Conservation (phyloP, 2,329 filamentous ascomycete species). For the Hymenoscyphus repandus region DNA sequence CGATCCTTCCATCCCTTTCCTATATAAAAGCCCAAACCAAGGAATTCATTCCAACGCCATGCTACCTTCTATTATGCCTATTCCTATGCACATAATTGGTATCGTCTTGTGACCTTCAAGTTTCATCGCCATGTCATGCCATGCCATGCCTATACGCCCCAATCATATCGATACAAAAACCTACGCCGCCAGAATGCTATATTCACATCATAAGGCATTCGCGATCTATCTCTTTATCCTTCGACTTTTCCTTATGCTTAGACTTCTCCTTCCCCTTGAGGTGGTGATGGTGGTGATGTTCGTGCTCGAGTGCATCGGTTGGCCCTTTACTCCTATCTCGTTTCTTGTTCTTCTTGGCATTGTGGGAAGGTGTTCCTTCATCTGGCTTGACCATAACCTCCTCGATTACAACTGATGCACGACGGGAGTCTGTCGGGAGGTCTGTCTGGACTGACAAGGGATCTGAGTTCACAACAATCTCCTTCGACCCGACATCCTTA, state of each 20-base stretch:
- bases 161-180: too few relatives aligned
- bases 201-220: constrained; percentile 9
- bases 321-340: constrained; percentile 25
- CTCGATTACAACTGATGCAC: constrained; percentile 13
- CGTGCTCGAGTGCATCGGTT: constrained; percentile 18
- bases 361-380: constrained; percentile 8
- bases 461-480: too few relatives aligned
- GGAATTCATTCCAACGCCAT: too few relatives aligned
- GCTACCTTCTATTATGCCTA: too few relatives aligned
- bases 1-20: too few relatives aligned
- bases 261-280: constrained; percentile 26
- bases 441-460: background rate
- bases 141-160: too few relatives aligned
- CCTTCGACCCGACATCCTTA: too few relatives aligned
- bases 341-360: constrained; percentile 23
- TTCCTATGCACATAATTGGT: too few relatives aligned
- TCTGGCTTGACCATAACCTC: constrained; percentile 7
- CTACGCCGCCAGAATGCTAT: background rate
- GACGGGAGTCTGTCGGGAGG: constrained; percentile 6
- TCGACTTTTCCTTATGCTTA: constrained; percentile 18
- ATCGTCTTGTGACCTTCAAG: too few relatives aligned
- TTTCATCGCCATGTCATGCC: too few relatives aligned
- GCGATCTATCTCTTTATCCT: constrained; percentile 12
- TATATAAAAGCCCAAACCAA: too few relatives aligned
- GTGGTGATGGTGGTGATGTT: constrained; percentile 21